Evolutionary conservation across 140 eudicot species (phyloP).

Genomic region (Stevia rebaudiana): DNA sequence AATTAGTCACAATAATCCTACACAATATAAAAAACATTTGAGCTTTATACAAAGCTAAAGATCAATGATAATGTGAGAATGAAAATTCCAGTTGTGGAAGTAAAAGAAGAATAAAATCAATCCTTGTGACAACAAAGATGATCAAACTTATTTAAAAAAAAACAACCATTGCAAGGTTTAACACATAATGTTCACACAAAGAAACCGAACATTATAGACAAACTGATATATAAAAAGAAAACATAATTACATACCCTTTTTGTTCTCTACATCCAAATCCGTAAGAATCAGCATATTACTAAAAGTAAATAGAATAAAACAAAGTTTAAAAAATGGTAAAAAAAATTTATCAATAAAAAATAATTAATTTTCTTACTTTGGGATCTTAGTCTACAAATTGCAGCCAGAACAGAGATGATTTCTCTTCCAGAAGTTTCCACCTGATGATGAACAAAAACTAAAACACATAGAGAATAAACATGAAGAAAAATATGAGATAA

Average conservation of each 20-base stretch:
- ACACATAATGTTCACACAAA: background rate
- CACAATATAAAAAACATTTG: conserved; percentile 4
- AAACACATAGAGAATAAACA: conserved; percentile 14
- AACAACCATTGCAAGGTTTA: background rate
- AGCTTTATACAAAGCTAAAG: background rate
- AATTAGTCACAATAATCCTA: background rate
- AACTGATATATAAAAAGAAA: background rate
- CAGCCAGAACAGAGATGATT: conserved; percentile 7
- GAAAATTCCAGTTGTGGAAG: background rate
- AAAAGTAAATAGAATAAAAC: background rate
- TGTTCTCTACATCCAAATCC: background rate
- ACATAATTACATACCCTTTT: no score
- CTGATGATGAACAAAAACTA: conserved; percentile 20
- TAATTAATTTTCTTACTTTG: background rate
- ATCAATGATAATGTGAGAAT: background rate
- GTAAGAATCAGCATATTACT: no score
- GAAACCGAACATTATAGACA: no score
- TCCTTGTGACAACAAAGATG: background rate
- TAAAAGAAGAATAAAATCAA: background rate
- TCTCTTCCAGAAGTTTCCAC: conserved; percentile 1
- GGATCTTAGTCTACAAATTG: background rate
- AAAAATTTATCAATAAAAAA: background rate
- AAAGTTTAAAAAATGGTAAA: background rate
- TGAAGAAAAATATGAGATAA: background rate
- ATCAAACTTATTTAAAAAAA: background rate